Evolutionary conservation across 2,329 filamentous ascomycete species (phyloP).

Genomic region (Thelonectria olida): DNA sequence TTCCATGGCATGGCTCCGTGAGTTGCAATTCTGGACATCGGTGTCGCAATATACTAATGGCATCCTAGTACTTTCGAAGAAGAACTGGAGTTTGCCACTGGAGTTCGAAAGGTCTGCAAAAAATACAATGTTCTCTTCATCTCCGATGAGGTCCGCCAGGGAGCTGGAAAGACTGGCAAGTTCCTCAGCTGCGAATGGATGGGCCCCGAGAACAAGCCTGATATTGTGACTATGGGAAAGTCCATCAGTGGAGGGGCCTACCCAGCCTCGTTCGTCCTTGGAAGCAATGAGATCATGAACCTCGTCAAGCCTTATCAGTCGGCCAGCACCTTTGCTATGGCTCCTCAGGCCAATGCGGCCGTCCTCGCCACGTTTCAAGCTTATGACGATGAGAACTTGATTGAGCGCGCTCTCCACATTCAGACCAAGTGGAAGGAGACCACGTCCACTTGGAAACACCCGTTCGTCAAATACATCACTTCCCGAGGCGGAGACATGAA

Average conservation of each 20-base stretch:
- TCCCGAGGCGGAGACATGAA: constrained; percentile 24
- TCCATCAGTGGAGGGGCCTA: constrained; percentile 29
- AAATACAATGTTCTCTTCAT: constrained; percentile 34
- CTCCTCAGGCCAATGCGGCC: constrained; percentile 19
- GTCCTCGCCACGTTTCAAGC: constrained; percentile 9
- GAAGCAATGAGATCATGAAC: constrained; percentile 21
- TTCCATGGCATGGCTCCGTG: constrained; percentile 20
- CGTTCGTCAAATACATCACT: constrained; percentile 19
- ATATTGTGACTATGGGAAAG: constrained; percentile 35
- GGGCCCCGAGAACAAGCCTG: constrained; percentile 33
- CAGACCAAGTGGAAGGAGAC: constrained; percentile 19
- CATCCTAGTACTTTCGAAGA: constrained; percentile 10
- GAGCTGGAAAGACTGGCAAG: constrained; percentile 36
- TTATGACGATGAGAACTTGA: constrained; percentile 23
- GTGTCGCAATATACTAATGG: background rate
- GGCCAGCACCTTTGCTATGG: constrained; percentile 22
- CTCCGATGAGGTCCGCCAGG: constrained; percentile 36
- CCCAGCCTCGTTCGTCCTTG: constrained; percentile 28
- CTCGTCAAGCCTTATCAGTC: constrained; percentile 20
- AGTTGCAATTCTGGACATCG: background rate
- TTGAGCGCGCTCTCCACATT: constrained; percentile 18
- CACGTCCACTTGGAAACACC: constrained; percentile 21
- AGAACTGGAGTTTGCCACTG: constrained; percentile 19
- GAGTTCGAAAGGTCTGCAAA: constrained; percentile 22
- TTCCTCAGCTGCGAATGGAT: constrained; percentile 32